Base-by-base conservation (phyloP, 306 rosid genomes). In the Ammopiptanthus mongolicus region DNA sequence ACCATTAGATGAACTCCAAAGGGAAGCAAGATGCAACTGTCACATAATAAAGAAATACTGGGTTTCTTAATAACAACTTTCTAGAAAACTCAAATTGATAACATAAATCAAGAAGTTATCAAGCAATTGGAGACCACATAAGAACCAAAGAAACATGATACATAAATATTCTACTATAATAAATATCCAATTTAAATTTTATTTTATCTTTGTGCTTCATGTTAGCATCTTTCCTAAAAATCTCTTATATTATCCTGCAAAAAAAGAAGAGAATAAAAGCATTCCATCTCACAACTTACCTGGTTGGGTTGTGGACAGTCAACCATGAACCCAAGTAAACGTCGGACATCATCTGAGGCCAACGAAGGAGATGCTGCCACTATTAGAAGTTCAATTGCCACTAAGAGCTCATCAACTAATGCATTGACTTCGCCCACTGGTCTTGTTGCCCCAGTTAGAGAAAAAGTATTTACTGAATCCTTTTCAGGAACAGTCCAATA, bases 381-480 rank as follows among this genome's bases (percentile, higher is more conserved):
- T 21, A 90, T 74, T 75, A 95, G 87, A 84, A 95, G 97, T 84
- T 95, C 98, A 77, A 95, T 87, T 76, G 91, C 85, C 50, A 90
- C 98, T 41, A 95, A 86, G 67, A 95, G 93, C 85, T 95, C 97
- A 39, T 95, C 99, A 84, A 95, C 97, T 88, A 95, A 87, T 51
- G 99, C 99, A 86, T 95, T 92, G 83, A 92, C 91, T 80, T 95
- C 99, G 70, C 99, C 99, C 23, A 85, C 87, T 7, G 92, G 97
- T 33, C 93, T 91, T 57, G 84, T 84, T 75, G 84, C 85, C 80
- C 88, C 93, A 80, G 71, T 75, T 65, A 81, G 60, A 78, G 93
- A 85, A 81, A 88, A 88, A n/a, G 93, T 89, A 75, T 91, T 83
- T 63, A 88, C 96, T 0, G 99, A 90, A 83, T 87, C 99, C 66